Percentiles rank a stretch among this genome's conserved stretches.
Evolutionary conservation across 1,284 basidiomycete species (phyloP).

Genomic region (Cystobasidium pallidum): DNA sequence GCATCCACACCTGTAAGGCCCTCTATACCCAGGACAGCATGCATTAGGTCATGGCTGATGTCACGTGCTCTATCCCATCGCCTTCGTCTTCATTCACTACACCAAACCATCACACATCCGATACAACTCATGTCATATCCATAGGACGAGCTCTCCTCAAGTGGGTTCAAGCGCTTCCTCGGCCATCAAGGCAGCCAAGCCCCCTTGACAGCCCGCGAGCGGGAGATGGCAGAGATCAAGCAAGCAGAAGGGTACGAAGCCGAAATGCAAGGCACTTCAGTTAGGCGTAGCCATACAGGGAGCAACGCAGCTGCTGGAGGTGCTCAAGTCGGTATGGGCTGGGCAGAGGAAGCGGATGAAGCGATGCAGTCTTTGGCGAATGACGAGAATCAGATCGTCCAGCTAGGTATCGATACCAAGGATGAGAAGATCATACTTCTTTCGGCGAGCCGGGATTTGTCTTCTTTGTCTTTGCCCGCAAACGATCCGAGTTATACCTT

Average conservation of each 20-base stretch:
- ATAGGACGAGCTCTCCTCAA: constrained; percentile 39
- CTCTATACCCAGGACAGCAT: not conserved
- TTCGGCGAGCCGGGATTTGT: not conserved
- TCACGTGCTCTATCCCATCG: constrained; percentile 2
- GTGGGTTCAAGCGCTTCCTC: constrained; percentile 32
- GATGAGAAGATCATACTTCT: constrained; percentile 27
- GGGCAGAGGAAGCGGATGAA: constrained; percentile 17
- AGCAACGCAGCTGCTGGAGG: not conserved
- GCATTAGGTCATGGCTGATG: not conserved
- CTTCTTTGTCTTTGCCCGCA: not conserved
- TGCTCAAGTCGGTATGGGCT: constrained; percentile 32
- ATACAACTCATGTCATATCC: not conserved
- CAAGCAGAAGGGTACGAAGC: constrained; percentile 28
- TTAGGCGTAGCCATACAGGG: constrained; percentile 13
- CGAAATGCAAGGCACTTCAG: constrained; percentile 6
- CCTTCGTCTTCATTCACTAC: not conserved
- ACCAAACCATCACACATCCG: no score
- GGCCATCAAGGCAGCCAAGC: constrained; percentile 24
- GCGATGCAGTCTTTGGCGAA: constrained; percentile 9
- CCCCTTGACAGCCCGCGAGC: constrained; percentile 36
- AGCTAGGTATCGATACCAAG: constrained; percentile 35
- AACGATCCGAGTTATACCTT: constrained; percentile 38
- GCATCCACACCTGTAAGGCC: constrained; percentile 28
- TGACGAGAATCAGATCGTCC: constrained; percentile 14
- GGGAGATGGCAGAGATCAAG: constrained; percentile 38